A percentile compares a stretch with the other conserved stretches of the same genome.
Evolutionary conservation across 2,329 filamentous ascomycete genomes (phyloP).

Genomic region (Paramyrothecium roridum): DNA sequence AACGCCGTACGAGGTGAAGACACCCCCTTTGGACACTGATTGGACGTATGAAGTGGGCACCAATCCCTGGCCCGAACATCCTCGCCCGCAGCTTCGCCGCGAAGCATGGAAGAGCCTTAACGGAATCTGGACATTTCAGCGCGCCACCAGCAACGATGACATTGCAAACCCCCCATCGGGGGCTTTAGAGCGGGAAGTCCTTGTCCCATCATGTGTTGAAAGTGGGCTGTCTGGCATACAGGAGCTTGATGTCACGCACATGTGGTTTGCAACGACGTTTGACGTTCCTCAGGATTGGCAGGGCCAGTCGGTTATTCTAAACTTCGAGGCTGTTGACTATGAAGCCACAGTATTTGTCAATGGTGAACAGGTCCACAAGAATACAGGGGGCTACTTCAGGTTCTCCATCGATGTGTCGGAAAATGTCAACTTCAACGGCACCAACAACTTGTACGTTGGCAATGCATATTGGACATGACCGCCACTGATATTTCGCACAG

Average conservation of each 20-base stretch:
- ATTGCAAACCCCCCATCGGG: slow-evolving; percentile 12
- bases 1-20: slow-evolving; percentile 31
- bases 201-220: slow-evolving; percentile 41
- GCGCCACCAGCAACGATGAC: slow-evolving; percentile 18
- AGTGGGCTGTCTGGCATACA: slow-evolving; percentile 48
- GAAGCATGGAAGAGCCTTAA: slow-evolving; percentile 54
- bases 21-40: slow-evolving; percentile 42
- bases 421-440: slow-evolving; percentile 31
- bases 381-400: slow-evolving; percentile 60
- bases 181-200: slow-evolving; percentile 33
- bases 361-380: slow-evolving; percentile 44
- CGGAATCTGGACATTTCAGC: slow-evolving; percentile 54
- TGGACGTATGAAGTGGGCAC: slow-evolving; percentile 52
- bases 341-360: slow-evolving; percentile 58
- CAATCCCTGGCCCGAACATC: slow-evolving; percentile 55
- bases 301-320: slow-evolving; percentile 41
- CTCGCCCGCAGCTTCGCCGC: slow-evolving; percentile 53
- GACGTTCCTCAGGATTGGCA: slow-evolving; percentile 44
- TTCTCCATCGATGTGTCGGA: slow-evolving; percentile 59
- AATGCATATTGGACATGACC: not conserved
- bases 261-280: slow-evolving; percentile 52
- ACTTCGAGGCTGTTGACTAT: slow-evolving; percentile 59
- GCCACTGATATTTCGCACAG: slow-evolving; percentile 25
- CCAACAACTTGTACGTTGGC: slow-evolving; percentile 50
- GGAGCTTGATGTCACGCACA: slow-evolving; percentile 34